Conservation (phyloP, 805 yeast species). For the Huiozyma naganishii region DNA sequence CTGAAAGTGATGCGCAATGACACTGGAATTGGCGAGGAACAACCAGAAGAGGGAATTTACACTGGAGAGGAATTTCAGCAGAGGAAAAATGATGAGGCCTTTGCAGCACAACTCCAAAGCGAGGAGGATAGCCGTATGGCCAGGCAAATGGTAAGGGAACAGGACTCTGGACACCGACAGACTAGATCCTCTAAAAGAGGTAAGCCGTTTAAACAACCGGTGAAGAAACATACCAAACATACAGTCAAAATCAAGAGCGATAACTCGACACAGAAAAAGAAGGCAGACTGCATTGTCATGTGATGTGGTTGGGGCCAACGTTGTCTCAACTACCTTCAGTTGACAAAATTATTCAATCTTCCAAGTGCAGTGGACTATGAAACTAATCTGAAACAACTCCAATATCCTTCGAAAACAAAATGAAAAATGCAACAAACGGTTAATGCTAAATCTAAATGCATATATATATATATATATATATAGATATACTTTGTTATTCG, state of each 20-base stretch:
- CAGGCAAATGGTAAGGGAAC: slow-evolving; percentile 3
- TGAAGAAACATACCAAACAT: slow-evolving; percentile 1
- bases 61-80: not conserved
- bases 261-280: slow-evolving; percentile 2
- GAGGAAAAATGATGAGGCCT: slow-evolving; percentile 25
- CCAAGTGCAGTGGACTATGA: slow-evolving; percentile 8
- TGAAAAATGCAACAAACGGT: not conserved
- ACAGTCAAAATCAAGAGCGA: not conserved
- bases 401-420: no score
- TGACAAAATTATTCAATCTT: no score
- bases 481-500: not conserved
- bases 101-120: slow-evolving; percentile 37
- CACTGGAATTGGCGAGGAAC: not conserved
- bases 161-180: not conserved
- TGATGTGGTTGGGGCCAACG: not conserved
- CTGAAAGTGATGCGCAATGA: not conserved
- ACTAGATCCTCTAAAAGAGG: not conserved
- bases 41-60: not conserved
- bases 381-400: slow-evolving; percentile 3
- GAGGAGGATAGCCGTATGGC: slow-evolving; percentile 36
- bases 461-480: not conserved
- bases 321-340: not conserved
- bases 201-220: slow-evolving; percentile 5
- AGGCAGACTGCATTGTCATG: slow-evolving; percentile 7
- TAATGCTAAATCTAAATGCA: not conserved